These are phyloP conservation scores for Capsicum rhomboideum DNA, from an alignment of 257 asterid genomes.

Conservation along the genomic window DNA sequence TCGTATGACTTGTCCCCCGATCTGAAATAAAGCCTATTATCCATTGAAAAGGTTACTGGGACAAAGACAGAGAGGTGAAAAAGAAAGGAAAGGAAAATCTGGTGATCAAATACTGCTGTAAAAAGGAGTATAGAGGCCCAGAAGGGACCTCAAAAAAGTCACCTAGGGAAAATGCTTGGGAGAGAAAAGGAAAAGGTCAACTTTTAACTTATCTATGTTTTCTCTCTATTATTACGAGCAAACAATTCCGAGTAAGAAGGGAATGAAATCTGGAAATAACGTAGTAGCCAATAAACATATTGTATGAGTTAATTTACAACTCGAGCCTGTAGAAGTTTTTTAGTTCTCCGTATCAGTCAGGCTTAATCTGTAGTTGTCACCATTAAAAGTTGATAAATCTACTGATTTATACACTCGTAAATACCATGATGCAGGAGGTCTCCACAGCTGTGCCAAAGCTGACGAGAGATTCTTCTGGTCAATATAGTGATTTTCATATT, in stretches of 20 bases:
- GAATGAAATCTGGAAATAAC: not conserved
- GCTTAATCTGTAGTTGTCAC: not conserved
- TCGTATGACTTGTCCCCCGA: not conserved
- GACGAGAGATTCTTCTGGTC: conserved; percentile 89
- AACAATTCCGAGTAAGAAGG: not conserved
- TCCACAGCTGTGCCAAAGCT: conserved; percentile 72
- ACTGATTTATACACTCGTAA: not conserved
- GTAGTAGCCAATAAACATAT: not conserved
- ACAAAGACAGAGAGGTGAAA: not conserved
- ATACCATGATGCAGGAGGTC: conserved; percentile 56
- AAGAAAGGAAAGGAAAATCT: not conserved
- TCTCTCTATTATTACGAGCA: not conserved
- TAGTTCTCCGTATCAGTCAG: not conserved
- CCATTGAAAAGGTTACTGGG: not conserved
- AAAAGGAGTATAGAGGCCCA: not conserved
- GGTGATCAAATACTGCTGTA: not conserved
- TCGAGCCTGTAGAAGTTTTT: not conserved
- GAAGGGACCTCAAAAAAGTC: not conserved
- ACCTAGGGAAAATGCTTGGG: not conserved
- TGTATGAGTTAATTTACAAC: not conserved
- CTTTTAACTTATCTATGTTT: not conserved
- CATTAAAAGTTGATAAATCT: not conserved
- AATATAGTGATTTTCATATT: conserved; percentile 85
- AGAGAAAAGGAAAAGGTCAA: not conserved
- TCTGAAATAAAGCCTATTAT: not conserved